A percentile compares a stretch with the other conserved stretches of the same genome.
These are phyloP conservation scores for Acanthamoeba culbertsoni DNA, from an alignment of 208 protist genomes.

Conservation along the genomic window DNA sequence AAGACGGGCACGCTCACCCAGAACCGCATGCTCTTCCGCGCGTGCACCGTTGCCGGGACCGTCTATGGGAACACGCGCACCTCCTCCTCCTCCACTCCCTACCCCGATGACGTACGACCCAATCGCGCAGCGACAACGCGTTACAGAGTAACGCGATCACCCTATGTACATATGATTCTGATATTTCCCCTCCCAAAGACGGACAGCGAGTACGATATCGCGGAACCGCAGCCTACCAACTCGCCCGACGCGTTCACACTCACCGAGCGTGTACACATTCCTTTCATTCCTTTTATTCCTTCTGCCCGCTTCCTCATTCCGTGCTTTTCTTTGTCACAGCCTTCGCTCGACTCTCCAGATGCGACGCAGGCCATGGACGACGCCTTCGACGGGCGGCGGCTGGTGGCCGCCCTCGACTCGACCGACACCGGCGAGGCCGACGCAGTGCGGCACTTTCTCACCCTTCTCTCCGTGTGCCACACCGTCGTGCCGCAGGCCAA, in stretches of 20 bases:
- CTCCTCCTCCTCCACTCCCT: background rate
- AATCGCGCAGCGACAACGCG: too few relatives aligned
- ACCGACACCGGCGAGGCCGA: background rate
- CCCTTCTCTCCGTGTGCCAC: slow-evolving; percentile 21
- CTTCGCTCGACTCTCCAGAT: background rate
- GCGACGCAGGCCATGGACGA: background rate
- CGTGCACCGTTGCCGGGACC: slow-evolving; percentile 75
- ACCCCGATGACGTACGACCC: too few relatives aligned
- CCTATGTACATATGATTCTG: too few relatives aligned
- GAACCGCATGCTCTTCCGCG: slow-evolving; percentile 87
- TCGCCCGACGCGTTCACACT: background rate
- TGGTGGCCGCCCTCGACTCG: background rate
- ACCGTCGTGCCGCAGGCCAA: slow-evolving; percentile 36
- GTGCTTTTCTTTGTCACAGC: background rate
- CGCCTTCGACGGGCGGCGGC: background rate
- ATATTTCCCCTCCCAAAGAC: too few relatives aligned
- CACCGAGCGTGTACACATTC: background rate
- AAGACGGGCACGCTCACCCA: slow-evolving; percentile 92
- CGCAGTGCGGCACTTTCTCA: background rate
- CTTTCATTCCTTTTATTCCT: background rate
- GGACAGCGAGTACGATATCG: background rate
- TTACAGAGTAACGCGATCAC: too few relatives aligned
- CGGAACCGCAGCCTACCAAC: background rate
- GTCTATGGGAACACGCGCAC: slow-evolving; percentile 59
- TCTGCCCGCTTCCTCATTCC: background rate